A percentile compares a stretch with the other conserved stretches of the same genome.
Evolutionary conservation across 2,329 filamentous ascomycete genomes (phyloP).

Genomic region (Teratosphaeriaceae sp.): DNA sequence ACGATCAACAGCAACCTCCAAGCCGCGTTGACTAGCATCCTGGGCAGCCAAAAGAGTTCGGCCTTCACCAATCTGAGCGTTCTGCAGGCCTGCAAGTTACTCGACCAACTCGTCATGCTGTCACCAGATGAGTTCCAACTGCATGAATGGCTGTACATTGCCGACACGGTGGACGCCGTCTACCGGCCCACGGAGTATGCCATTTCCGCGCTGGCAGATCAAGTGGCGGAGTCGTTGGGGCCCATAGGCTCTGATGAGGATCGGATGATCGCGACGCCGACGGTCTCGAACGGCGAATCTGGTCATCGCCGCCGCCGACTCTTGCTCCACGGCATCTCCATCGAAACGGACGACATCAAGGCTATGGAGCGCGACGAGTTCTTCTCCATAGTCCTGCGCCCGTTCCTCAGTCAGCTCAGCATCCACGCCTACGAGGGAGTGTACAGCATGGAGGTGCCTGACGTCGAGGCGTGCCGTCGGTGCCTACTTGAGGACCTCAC

Average conservation of each 20-base stretch:
- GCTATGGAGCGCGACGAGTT: conserved; percentile 54
- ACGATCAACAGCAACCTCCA: conserved; percentile 82
- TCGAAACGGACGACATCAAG: conserved; percentile 51
- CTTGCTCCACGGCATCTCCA: conserved; percentile 46
- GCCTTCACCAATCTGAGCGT: conserved; percentile 69
- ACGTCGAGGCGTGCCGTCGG: conserved; percentile 53
- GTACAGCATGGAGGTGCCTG: conserved; percentile 71
- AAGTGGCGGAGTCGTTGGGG: conserved; percentile 67
- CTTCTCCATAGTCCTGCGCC: conserved; percentile 69
- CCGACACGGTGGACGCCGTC: conserved; percentile 92
- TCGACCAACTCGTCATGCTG: conserved; percentile 79
- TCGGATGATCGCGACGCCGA: conserved; percentile 4
- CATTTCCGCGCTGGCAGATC: conserved; percentile 72
- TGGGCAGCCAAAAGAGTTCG: conserved; percentile 55
- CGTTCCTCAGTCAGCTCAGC: conserved; percentile 86
- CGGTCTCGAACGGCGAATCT: not conserved
- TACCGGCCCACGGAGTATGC: conserved; percentile 67
- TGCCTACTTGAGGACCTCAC: conserved; percentile 26
- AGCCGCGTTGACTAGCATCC: conserved; percentile 67
- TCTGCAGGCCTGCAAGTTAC: conserved; percentile 86
- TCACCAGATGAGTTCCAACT: conserved; percentile 95
- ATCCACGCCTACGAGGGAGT: conserved; percentile 91
- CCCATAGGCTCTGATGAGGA: conserved; percentile 25
- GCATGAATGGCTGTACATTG: conserved; percentile 97
- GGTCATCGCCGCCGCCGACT: conserved; percentile 29